Conservation (phyloP, 257 asterid genomes). For the Jasminum sambac region DNA sequence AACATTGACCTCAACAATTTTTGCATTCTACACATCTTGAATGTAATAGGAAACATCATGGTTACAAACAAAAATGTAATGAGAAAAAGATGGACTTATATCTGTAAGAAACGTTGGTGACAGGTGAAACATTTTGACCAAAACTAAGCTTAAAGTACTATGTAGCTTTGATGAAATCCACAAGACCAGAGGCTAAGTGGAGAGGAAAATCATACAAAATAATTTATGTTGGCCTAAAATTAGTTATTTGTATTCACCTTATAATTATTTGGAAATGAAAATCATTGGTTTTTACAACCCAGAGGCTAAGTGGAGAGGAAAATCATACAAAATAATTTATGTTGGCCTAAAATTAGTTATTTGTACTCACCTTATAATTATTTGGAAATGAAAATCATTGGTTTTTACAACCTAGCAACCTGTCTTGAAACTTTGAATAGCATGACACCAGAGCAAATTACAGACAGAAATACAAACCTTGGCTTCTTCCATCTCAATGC, state of each 20-base stretch:
- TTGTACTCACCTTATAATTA: background rate
- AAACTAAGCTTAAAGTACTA: background rate
- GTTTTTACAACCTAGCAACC: background rate
- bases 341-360: background rate
- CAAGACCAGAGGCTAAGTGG: background rate
- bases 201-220: background rate
- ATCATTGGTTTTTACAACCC: conserved; percentile 1
- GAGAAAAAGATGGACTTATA: background rate
- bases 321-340: background rate
- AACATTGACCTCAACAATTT: background rate
- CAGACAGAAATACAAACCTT: conserved; percentile 57
- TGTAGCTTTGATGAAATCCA: background rate
- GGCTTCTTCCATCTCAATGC: conserved; percentile 87
- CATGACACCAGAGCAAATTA: conserved; percentile 12
- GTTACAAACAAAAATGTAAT: background rate
- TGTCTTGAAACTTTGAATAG: background rate
- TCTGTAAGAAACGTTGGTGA: background rate
- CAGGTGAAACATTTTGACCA: background rate
- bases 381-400: background rate
- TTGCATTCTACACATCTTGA: background rate
- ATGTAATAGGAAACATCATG: background rate
- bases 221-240: background rate
- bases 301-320: background rate
- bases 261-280: background rate
- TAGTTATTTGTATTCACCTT: background rate